phyloP scores from a whole-genome alignment of 139 green algal species.

The Chlamydomonas schloesseri region DNA sequence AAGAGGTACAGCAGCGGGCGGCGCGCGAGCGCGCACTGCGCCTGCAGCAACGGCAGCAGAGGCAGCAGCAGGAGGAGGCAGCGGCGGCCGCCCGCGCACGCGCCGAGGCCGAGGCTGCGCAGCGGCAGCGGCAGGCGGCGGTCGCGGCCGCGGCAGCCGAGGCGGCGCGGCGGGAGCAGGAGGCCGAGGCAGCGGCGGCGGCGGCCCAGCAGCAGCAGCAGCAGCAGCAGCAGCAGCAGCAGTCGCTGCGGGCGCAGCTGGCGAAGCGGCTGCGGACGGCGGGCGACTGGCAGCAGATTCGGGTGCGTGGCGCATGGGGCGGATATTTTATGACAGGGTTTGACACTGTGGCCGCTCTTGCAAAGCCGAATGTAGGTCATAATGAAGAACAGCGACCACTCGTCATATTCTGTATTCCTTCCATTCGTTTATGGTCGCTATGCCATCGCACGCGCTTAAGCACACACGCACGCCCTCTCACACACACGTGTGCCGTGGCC shows the following conservation, averaged over 20 bases:
- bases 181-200: not conserved
- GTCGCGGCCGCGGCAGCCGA: not conserved
- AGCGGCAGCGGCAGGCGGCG: not conserved
- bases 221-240: not conserved
- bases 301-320: too few species aligned
- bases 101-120: not conserved
- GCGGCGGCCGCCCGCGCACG: not conserved
- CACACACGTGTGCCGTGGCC: too few species aligned
- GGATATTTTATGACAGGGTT: too few species aligned
- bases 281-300: constrained; percentile 19
- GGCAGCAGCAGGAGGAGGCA: not conserved
- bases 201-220: not conserved
- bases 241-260: constrained; percentile 1
- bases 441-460: too few species aligned
- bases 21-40: not conserved
- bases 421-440: too few species aligned
- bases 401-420: too few species aligned
- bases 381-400: too few species aligned
- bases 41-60: not conserved
- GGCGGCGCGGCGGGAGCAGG: not conserved
- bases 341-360: too few species aligned
- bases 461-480: too few species aligned
- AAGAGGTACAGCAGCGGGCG: constrained; percentile 8
- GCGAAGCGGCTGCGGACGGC: not conserved
- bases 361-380: too few species aligned